Evolutionary conservation across 2,329 filamentous ascomycete species (phyloP), one percentile per base, ranked within the genome.

Genomic region (Diplodia mutila): DNA sequence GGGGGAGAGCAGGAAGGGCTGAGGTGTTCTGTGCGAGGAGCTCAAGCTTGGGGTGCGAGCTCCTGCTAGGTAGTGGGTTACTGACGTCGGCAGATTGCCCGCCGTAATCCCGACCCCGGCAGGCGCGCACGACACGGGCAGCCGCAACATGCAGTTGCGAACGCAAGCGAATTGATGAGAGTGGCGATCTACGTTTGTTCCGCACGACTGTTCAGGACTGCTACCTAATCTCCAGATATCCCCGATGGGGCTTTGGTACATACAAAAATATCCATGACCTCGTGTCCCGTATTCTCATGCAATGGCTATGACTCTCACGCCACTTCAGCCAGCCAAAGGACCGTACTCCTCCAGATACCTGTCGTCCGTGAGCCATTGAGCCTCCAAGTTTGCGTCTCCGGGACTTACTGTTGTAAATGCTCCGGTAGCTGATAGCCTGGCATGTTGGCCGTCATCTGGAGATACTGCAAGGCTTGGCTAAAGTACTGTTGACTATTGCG

Each of bases 311-410:
- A 16, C n/a, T 34, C 34, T 51, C 42, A 63, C 59, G 59, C 59
- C 59, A 51, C 46, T 8, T 63, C 46, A 63, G 29, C 59, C 46
- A 25, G 59, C 65, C 46, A 67, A 51, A 29, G 68, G 70, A 4
- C 81, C 81, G 70, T 82, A 82, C 23, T 83, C 81, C 48, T 83
- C 78, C 16, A 84, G 74, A 71, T 83, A 82, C 52, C 80, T 82
- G 67, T 4, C 42, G 37, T 18, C 14, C 14, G 49, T 63, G 54
- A 66, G 63, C 23, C 18, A 12, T 65, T 7, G 23, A 42, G 23
- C 5, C n/a, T 34, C n/a, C 14, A 2, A 18, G 9, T 16, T 5
- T 18, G 23, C 14, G 53, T 7, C 32, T 16, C 29, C 65, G 9
- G 25, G 14, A 71, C 80, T 73, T 71, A 86, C 80, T 81, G 79